Evolutionary conservation across 2,329 filamentous ascomycete genomes (phyloP).

Genomic region (Diaporthe caulivora): DNA sequence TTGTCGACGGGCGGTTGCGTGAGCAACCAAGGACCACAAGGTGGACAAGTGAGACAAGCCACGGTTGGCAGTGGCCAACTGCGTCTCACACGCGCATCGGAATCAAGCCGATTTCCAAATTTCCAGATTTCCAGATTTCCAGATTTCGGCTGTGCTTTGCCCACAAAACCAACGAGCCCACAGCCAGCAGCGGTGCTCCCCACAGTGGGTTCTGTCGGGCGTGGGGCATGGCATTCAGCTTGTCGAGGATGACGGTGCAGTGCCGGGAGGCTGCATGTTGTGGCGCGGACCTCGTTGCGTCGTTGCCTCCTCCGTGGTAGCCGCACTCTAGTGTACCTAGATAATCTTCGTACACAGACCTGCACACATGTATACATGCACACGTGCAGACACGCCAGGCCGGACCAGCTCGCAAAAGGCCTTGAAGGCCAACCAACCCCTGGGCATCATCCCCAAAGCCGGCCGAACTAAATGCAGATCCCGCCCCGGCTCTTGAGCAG

Average conservation of each 20-base stretch:
- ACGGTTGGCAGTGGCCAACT: conserved; percentile 18
- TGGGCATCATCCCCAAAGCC: background rate
- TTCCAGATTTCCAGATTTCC: too few species aligned
- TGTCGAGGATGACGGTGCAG: conserved; percentile 7
- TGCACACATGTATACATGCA: background rate
- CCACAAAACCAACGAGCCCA: conserved; percentile 9
- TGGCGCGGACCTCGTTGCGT: conserved; percentile 10
- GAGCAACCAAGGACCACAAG: conserved; percentile 20
- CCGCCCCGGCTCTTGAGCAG: conserved; percentile 1
- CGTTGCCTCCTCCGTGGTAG: background rate
- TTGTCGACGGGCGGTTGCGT: conserved; percentile 28
- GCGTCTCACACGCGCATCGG: conserved; percentile 21
- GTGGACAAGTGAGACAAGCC: background rate
- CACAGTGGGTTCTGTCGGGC: conserved; percentile 19
- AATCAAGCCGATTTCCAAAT: conserved; percentile 26
- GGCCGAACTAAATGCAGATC: conserved; percentile 18
- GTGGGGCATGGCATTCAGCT: conserved; percentile 23
- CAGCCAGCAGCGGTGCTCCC: conserved; percentile 14
- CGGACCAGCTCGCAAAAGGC: background rate
- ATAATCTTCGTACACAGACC: conserved; percentile 1
- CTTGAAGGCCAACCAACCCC: too few species aligned
- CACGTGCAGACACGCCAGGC: background rate
- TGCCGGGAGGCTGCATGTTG: background rate
- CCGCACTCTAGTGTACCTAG: too few species aligned
- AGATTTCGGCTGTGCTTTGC: conserved; percentile 10